Evolutionary conservation across 129 eudicot genomes (phyloP).

Genomic region (Centrapalus pauciflorus): DNA sequence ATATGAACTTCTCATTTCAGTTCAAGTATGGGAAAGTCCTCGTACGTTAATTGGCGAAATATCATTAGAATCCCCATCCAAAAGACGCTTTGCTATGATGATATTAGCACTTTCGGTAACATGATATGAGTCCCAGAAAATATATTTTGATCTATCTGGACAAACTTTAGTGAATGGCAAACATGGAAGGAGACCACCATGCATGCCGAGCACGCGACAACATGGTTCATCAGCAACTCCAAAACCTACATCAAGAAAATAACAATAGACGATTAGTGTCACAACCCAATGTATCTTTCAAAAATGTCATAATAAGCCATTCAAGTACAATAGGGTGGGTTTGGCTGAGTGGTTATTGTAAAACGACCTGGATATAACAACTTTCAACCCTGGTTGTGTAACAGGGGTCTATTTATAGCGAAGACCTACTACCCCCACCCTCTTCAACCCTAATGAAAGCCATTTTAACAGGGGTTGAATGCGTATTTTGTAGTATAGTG

Average conservation of each 20-base stretch:
- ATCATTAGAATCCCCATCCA: slow-evolving; percentile 25
- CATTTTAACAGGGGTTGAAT: no score
- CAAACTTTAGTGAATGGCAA: slow-evolving; percentile 11
- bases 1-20: background rate
- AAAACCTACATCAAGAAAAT: slow-evolving; percentile 10
- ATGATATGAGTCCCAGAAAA: slow-evolving; percentile 30
- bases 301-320: background rate
- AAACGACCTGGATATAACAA: no score
- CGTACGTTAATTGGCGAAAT: slow-evolving; percentile 26
- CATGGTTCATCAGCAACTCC: slow-evolving; percentile 10
- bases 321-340: background rate
- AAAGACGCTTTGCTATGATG: slow-evolving; percentile 21
- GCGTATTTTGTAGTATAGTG: no score
- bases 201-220: slow-evolving; percentile 11
- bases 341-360: no score
- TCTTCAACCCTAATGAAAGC: no score
- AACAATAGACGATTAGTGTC: background rate
- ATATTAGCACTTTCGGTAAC: slow-evolving; percentile 14
- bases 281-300: background rate
- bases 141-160: slow-evolving; percentile 25
- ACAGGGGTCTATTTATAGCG: no score
- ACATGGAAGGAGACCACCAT: slow-evolving; percentile 30
- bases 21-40: slow-evolving; percentile 13
- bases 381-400: no score
- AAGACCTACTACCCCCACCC: no score